Conservation (phyloP, 2,329 filamentous ascomycete species). For the Didymosphaeria variabile region DNA sequence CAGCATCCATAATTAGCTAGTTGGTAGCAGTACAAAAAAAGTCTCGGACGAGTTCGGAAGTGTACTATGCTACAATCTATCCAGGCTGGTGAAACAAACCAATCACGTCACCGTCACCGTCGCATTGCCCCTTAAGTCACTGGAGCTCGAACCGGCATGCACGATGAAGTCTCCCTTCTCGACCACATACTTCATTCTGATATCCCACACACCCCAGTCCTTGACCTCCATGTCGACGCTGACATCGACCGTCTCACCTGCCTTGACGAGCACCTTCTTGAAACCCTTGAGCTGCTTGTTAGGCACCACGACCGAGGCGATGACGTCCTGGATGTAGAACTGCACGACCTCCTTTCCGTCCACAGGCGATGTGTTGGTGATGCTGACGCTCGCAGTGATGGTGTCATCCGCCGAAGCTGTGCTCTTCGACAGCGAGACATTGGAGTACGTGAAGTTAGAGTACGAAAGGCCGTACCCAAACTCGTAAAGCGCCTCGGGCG, state of each 20-base stretch:
- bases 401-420: slow-evolving; percentile 61
- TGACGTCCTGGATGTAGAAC: slow-evolving; percentile 70
- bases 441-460: slow-evolving; percentile 68
- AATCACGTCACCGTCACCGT: slow-evolving; percentile 60
- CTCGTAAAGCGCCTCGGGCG: slow-evolving; percentile 67
- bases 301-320: slow-evolving; percentile 70
- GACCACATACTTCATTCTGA: slow-evolving; percentile 74
- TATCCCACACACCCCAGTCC: slow-evolving; percentile 66
- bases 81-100: not conserved
- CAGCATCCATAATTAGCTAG: not conserved
- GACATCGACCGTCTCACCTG: slow-evolving; percentile 66
- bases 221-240: slow-evolving; percentile 60
- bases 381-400: slow-evolving; percentile 66
- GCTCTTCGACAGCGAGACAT: slow-evolving; percentile 61
- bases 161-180: slow-evolving; percentile 75
- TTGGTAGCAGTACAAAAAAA: not conserved
- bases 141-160: slow-evolving; percentile 67
- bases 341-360: slow-evolving; percentile 75
- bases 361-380: slow-evolving; percentile 66
- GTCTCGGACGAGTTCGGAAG: not conserved
- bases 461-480: slow-evolving; percentile 76
- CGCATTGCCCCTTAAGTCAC: slow-evolving; percentile 64
- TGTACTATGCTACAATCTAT: not conserved
- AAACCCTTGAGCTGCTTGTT: slow-evolving; percentile 73
- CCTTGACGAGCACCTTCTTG: slow-evolving; percentile 68